Conservation (phyloP, 1,284 basidiomycete genomes). For the Ceratobasidium sp. region DNA sequence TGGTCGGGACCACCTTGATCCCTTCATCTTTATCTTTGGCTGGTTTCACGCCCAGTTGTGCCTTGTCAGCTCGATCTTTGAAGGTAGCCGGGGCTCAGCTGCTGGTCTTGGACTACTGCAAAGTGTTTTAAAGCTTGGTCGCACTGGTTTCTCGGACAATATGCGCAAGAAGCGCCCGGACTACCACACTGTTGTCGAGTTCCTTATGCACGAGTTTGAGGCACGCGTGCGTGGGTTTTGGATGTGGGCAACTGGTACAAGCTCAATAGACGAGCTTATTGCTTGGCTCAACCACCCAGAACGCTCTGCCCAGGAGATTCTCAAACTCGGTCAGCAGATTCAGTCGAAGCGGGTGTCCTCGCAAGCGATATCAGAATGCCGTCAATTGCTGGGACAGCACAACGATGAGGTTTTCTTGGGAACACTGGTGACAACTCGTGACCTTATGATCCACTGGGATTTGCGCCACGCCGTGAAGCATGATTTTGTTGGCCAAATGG, state of each 20-base stretch:
- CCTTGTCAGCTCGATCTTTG: neutral
- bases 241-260: neutral
- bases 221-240: neutral
- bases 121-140: neutral
- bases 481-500: conserved; percentile 3
- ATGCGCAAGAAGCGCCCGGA: neutral
- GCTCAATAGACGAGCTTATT: neutral
- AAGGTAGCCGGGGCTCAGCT: neutral
- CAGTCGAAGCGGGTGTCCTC: neutral
- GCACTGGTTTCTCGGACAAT: neutral
- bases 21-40: neutral
- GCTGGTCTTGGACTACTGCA: neutral
- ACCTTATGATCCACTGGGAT: neutral
- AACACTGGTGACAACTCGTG: neutral
- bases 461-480: neutral
- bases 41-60: conserved; percentile 1
- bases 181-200: conserved; percentile 13
- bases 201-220: conserved; percentile 11
- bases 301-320: neutral
- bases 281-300: neutral
- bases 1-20: neutral
- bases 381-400: neutral
- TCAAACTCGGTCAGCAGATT: neutral
- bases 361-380: neutral
- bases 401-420: neutral